Evolutionary conservation across 1,284 basidiomycete genomes (phyloP).

Genomic region (Tilletia indica): DNA sequence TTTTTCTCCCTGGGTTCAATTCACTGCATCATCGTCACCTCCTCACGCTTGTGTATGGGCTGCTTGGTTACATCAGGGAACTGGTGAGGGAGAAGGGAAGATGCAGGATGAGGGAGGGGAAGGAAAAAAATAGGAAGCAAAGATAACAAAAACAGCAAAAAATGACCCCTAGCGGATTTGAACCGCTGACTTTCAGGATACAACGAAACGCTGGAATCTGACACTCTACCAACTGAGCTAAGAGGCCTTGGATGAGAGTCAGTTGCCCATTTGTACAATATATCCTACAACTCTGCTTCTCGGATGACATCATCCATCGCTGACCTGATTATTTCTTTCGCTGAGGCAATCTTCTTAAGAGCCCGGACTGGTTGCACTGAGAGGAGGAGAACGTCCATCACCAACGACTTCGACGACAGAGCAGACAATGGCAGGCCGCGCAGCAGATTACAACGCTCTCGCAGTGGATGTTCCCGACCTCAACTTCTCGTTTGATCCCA

Average conservation of each 20-base stretch:
- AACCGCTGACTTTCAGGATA: conserved; percentile 16
- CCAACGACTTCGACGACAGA: not conserved
- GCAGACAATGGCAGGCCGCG: not conserved
- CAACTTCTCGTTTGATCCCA: conserved; percentile 42
- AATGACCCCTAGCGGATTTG: conserved; percentile 13
- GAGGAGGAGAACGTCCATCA: not conserved
- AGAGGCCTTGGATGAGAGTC: not conserved
- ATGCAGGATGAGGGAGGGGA: not conserved
- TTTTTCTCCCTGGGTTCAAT: too few species aligned
- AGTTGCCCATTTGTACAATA: not conserved
- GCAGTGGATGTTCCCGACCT: conserved; percentile 50
- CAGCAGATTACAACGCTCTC: conserved; percentile 11
- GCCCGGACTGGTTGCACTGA: too few species aligned
- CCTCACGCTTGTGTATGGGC: too few species aligned
- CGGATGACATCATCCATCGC: too few species aligned
- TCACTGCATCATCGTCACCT: too few species aligned
- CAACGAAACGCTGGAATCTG: conserved; percentile 6
- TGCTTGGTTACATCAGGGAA: too few species aligned
- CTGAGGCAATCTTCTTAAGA: too few species aligned
- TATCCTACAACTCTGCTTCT: not conserved
- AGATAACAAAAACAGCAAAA: not conserved
- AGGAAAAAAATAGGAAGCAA: too few species aligned
- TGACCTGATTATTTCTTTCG: too few species aligned
- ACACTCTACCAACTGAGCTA: conserved; percentile 20
- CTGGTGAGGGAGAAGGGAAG: too few species aligned